Percentiles rank a stretch among this genome's conserved stretches.
Conservation (phyloP, 441 rosid species). For the Populus hybrid region DNA sequence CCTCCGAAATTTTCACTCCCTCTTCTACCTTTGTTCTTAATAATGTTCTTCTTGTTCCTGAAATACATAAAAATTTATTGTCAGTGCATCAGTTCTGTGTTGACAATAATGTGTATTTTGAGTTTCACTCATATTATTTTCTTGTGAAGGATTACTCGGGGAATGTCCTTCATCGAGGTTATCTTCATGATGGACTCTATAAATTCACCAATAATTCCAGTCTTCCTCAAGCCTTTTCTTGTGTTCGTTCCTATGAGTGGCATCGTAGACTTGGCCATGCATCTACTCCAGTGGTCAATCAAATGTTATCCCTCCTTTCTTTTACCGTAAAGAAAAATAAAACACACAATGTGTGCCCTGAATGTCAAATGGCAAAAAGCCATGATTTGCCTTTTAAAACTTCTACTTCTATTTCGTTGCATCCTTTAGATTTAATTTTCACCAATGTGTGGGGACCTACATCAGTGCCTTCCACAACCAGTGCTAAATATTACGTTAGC, state of each 20-base stretch:
- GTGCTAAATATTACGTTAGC: background rate
- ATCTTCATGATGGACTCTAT: too few relatives aligned
- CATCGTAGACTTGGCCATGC: background rate
- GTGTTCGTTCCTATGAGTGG: background rate
- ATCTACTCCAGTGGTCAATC: rapidly evolving
- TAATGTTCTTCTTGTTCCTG: too few relatives aligned
- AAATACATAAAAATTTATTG: too few relatives aligned
- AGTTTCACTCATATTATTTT: too few relatives aligned
- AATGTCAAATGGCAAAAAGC: background rate
- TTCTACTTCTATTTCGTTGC: background rate
- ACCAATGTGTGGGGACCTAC: background rate
- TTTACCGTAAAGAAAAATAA: background rate
- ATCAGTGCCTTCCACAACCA: rapidly evolving
- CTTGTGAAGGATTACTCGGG: background rate
- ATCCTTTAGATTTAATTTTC: background rate
- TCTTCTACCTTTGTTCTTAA: background rate
- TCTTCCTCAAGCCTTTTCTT: background rate
- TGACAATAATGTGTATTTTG: background rate
- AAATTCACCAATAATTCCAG: too few relatives aligned
- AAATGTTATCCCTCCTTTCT: too few relatives aligned
- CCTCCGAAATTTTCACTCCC: background rate
- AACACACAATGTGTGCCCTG: background rate
- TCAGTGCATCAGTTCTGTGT: rapidly evolving
- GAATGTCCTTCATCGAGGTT: background rate
- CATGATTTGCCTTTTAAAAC: background rate